Conservation (phyloP, 1,284 basidiomycete genomes). For the Sporisorium iseilematis-ciliati region DNA sequence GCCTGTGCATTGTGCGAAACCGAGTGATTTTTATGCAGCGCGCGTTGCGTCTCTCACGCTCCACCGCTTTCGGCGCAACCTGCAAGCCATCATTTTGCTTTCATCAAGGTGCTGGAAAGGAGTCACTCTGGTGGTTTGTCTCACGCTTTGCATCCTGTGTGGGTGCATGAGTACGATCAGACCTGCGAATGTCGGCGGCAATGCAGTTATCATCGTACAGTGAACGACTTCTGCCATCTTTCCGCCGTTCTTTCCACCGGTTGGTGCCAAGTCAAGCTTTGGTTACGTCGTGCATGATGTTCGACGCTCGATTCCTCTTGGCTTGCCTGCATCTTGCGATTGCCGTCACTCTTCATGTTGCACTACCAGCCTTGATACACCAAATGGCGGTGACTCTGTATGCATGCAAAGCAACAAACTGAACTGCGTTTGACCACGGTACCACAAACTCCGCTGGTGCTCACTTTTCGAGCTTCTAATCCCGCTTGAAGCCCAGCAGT, state of each 20-base stretch:
- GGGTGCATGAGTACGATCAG: too few relatives aligned
- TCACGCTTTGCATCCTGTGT: conserved; percentile 15
- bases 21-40: neutral
- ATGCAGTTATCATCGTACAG: too few relatives aligned
- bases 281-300: too few relatives aligned
- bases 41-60: neutral
- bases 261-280: neutral
- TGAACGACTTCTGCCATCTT: neutral
- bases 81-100: neutral
- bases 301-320: too few relatives aligned
- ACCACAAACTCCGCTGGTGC: neutral
- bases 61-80: neutral
- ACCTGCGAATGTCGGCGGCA: neutral
- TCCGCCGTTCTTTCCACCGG: neutral
- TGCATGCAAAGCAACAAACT: neutral
- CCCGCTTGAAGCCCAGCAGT: neutral
- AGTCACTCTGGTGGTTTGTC: neutral
- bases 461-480: neutral
- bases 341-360: too few relatives aligned
- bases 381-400: neutral
- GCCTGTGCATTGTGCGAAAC: neutral
- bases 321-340: too few relatives aligned
- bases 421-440: neutral
- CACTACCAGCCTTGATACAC: too few relatives aligned
- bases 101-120: neutral